Evolutionary conservation across 2,329 filamentous ascomycete species (phyloP).

Genomic region (Emmonsiellopsis sp.): DNA sequence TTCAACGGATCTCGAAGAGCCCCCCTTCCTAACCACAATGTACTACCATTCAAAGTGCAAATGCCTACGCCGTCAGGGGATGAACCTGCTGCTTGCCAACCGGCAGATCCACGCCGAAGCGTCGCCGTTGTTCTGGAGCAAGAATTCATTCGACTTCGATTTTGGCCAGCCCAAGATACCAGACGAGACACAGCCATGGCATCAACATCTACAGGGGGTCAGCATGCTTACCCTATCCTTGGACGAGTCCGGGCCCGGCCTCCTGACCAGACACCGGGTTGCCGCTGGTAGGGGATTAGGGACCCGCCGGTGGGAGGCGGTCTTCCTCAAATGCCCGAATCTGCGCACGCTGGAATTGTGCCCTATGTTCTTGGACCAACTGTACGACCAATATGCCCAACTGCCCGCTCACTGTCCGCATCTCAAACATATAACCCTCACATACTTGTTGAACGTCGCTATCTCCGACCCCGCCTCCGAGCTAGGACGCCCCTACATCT

Average conservation of each 20-base stretch:
- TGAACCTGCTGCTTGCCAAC: slow-evolving; percentile 12
- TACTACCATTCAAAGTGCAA: not conserved
- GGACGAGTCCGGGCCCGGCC: not conserved
- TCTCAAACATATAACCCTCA: not conserved
- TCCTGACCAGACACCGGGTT: not conserved
- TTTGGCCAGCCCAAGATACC: too few species aligned
- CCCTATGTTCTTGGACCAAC: not conserved
- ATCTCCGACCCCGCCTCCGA: too few species aligned
- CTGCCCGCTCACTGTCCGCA: not conserved
- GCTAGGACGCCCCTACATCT: not conserved
- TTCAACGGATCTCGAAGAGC: not conserved
- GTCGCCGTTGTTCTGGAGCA: slow-evolving; percentile 9
- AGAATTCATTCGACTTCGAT: not conserved
- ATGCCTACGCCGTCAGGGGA: not conserved
- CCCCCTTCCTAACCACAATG: not conserved
- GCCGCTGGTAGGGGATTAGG: not conserved
- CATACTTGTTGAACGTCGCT: not conserved
- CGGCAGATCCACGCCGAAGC: slow-evolving; percentile 14
- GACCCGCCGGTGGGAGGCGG: not conserved
- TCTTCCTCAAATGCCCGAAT: not conserved
- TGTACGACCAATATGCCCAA: not conserved
- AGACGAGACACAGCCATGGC: not conserved
- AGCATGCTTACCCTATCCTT: not conserved
- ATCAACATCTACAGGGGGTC: not conserved
- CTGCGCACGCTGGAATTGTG: not conserved